These are phyloP conservation scores for Trichomonas gallinae DNA, from an alignment of 208 protist genomes.

Conservation along the genomic window DNA sequence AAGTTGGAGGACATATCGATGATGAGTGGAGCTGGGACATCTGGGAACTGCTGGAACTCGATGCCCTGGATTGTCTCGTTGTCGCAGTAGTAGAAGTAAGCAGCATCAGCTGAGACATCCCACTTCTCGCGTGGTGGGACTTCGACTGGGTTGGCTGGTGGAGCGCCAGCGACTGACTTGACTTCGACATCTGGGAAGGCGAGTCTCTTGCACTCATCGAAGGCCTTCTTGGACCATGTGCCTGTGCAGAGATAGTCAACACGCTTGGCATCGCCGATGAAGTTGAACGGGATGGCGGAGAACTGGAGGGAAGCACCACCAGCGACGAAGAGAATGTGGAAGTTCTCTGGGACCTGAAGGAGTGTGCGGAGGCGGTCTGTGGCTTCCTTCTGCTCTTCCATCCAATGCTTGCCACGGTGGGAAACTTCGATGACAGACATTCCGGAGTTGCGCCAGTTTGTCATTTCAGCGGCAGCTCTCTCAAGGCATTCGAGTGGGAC, in stretches of 20 bases:
- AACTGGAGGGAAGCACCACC: slow-evolving; percentile 14
- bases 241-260: neutral
- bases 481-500: neutral
- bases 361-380: neutral
- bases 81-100: neutral
- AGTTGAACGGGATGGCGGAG: slow-evolving; percentile 12
- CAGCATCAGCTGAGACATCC: neutral
- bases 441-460: neutral
- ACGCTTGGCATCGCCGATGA: neutral
- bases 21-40: neutral
- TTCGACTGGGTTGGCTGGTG: neutral
- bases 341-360: slow-evolving; percentile 6
- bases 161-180: neutral
- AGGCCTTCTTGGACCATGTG: slow-evolving; percentile 16
- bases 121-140: neutral
- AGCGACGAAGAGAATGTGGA: neutral
- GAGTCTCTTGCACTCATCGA: neutral
- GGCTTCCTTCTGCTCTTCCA: neutral
- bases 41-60: neutral
- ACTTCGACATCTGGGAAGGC: neutral
- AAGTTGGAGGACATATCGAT: slow-evolving; percentile 7
- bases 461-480: neutral
- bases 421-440: slow-evolving; percentile 2
- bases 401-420: neutral
- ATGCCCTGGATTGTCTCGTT: slow-evolving; percentile 23